Conservation (phyloP, 139 green algal genomes). For the Pseudopediastrum boryanum region DNA sequence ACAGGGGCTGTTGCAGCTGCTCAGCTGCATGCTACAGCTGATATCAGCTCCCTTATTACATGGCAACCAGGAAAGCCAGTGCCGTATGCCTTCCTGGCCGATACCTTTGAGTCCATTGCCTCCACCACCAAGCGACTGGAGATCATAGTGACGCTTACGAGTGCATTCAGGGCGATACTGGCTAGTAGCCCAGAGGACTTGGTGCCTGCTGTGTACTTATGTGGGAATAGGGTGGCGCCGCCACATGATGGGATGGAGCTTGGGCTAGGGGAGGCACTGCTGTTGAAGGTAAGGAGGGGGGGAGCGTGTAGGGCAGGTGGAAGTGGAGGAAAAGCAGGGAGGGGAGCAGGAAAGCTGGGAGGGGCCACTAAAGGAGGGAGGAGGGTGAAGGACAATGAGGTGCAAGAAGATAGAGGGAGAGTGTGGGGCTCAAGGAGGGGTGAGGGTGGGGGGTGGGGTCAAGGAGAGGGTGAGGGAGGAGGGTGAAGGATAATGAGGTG, state of each 20-base stretch:
- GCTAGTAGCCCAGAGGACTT: slow-evolving; percentile 80
- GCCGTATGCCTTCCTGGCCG: slow-evolving; percentile 81
- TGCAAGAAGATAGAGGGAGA: too few species aligned
- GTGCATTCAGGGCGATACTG: slow-evolving; percentile 84
- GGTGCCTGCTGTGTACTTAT: slow-evolving; percentile 91
- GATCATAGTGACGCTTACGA: slow-evolving; percentile 27
- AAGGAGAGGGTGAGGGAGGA: too few species aligned
- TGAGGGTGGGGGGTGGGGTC: too few species aligned
- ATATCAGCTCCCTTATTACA: slow-evolving; percentile 44
- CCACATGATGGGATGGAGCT: slow-evolving; percentile 94
- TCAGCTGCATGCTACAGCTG: slow-evolving; percentile 48
- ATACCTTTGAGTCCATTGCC: slow-evolving; percentile 67
- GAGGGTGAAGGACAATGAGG: too few species aligned
- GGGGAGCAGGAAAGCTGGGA: too few species aligned
- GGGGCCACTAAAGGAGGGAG: too few species aligned
- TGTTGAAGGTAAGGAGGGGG: slow-evolving; percentile 90
- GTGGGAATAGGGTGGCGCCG: slow-evolving; percentile 87
- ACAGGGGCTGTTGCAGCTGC: slow-evolving; percentile 65
- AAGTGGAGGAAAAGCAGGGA: too few species aligned
- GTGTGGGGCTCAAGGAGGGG: too few species aligned
- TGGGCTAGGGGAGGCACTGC: slow-evolving; percentile 91
- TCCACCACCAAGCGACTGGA: slow-evolving; percentile 23
- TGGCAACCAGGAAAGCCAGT: slow-evolving; percentile 75
- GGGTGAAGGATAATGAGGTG: too few species aligned
- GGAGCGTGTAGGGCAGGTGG: too few species aligned